Base-by-base conservation (phyloP, 2,329 filamentous ascomycete species). In the Diaporthe sp. region DNA sequence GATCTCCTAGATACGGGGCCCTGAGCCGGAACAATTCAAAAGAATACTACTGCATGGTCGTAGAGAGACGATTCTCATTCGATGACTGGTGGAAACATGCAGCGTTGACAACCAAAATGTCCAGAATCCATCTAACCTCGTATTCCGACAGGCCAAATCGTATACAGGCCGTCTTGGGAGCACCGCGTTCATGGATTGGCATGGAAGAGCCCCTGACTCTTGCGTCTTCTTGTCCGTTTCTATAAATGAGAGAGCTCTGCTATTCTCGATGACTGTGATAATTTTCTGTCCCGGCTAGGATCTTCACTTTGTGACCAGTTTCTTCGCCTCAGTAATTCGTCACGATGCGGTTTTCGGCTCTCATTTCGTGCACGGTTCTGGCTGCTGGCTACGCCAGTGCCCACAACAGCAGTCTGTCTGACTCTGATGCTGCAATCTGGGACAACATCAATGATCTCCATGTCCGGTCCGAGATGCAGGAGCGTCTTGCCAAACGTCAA, bases 391-490 rank as follows among this genome's bases (percentile, higher is more conserved):
- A 13, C 8, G 63, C 44, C 31, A 67, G 63, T 37, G 63, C 63
- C 44, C 63, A 67, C 44, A 67, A 67, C 28, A 67, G 63, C 28
- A 67, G 44, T 9, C 28, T 67, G 12, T 51, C 63, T 51, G 63
- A 67, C 44, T 34, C 63, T 3, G 63, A 67, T 13, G 44, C n/a
- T 17, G 44, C 44, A 22, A 51, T 67, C 10, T 67, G 63, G 63
- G 63, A 67, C 20, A 67, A 37, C 25, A 28, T 51, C 28, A 67
- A 51, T 31, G 28, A 51, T 8, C 20, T 67, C 1, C 44, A 67
- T 51, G 63, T 67, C 44, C 63, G 63, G 37, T 67, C 63, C 7
- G 31, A 67, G 28, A 67, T 67, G 63, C 28, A 67, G 13, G 63
- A 67, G 2, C 63, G 63, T 20, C 63, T 67, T 20, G 63, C 63